Percentiles rank a stretch among this genome's conserved stretches.
Evolutionary conservation across 768 basidiomycete species (phyloP).

Genomic region (Pisolithus marmoratus): DNA sequence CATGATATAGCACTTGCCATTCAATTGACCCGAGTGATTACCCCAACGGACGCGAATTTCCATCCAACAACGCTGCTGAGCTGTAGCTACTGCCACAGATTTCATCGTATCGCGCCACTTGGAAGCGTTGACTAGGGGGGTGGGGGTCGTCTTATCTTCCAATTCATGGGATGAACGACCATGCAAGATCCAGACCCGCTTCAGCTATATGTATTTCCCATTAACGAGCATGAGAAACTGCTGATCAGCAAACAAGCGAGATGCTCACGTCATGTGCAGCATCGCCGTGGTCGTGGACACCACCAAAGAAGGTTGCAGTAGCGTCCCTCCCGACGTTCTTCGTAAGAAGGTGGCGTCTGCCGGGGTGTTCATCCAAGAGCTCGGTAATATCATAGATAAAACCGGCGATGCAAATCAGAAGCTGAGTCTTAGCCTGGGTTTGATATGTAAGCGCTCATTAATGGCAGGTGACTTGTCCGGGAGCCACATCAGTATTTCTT

Average conservation of each 20-base stretch:
- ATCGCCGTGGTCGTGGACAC: slow-evolving; percentile 85
- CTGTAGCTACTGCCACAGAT: slow-evolving; percentile 44
- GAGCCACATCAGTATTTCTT: slow-evolving; percentile 78
- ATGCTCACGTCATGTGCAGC: slow-evolving; percentile 73
- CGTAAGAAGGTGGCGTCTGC: slow-evolving; percentile 77
- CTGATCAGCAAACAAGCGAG: neutral
- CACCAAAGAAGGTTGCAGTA: slow-evolving; percentile 91
- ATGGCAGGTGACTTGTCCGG: slow-evolving; percentile 69
- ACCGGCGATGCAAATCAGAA: slow-evolving; percentile 81
- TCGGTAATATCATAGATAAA: slow-evolving; percentile 87
- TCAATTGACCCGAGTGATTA: slow-evolving; percentile 11
- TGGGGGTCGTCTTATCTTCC: slow-evolving; percentile 60
- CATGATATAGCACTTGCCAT: no score
- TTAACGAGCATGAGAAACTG: slow-evolving; percentile 6
- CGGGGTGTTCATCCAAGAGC: slow-evolving; percentile 90
- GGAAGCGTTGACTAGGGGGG: slow-evolving; percentile 68
- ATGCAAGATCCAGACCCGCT: slow-evolving; percentile 50
- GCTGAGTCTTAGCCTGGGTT: slow-evolving; percentile 71
- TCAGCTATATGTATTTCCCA: slow-evolving; percentile 20
- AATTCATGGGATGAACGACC: slow-evolving; percentile 49
- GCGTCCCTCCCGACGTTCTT: slow-evolving; percentile 89
- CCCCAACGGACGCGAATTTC: slow-evolving; percentile 46
- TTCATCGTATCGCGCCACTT: slow-evolving; percentile 60
- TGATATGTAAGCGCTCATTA: slow-evolving; percentile 65
- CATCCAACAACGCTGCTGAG: slow-evolving; percentile 53